These are phyloP conservation scores for Termitomyces heimii DNA, from an alignment of 768 basidiomycete species.

Conservation along the genomic window DNA sequence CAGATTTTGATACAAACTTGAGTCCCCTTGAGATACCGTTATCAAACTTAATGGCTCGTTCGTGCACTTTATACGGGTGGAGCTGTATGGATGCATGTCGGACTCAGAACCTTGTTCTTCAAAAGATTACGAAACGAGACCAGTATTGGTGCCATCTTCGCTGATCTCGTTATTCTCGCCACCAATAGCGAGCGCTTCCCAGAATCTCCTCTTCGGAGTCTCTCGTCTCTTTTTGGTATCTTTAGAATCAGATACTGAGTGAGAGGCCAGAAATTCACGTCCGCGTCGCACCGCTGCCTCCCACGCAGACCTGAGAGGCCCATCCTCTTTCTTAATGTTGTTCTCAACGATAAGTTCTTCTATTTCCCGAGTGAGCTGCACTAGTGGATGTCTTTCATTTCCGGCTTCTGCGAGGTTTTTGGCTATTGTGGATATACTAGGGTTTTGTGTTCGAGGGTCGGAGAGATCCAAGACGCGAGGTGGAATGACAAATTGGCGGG, in stretches of 20 bases:
- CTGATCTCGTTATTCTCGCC: neutral
- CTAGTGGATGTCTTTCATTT: conserved; percentile 23
- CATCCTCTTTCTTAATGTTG: conserved; percentile 52
- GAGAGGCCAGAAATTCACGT: neutral
- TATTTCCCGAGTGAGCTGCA: conserved; percentile 48
- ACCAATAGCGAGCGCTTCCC: conserved; percentile 1
- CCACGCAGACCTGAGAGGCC: conserved; percentile 53
- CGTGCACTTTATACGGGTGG: neutral
- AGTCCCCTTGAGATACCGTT: neutral
- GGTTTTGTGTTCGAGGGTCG: conserved; percentile 1
- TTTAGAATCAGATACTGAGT: neutral
- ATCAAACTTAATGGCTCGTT: neutral
- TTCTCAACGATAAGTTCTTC: conserved; percentile 61
- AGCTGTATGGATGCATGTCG: neutral
- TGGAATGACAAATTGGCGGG: conserved; percentile 25
- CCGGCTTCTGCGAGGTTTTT: neutral
- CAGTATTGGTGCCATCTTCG: neutral
- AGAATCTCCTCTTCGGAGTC: neutral
- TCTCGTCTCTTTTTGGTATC: neutral
- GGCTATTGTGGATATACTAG: neutral
- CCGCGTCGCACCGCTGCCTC: conserved; percentile 31
- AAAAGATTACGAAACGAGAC: neutral
- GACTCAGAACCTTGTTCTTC: neutral
- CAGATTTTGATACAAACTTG: neutral
- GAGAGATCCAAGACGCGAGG: conserved; percentile 6